A percentile compares a stretch with the other conserved stretches of the same genome.
Conservation (phyloP, 2,329 filamentous ascomycete species). For the Penicillium brevicompactum region DNA sequence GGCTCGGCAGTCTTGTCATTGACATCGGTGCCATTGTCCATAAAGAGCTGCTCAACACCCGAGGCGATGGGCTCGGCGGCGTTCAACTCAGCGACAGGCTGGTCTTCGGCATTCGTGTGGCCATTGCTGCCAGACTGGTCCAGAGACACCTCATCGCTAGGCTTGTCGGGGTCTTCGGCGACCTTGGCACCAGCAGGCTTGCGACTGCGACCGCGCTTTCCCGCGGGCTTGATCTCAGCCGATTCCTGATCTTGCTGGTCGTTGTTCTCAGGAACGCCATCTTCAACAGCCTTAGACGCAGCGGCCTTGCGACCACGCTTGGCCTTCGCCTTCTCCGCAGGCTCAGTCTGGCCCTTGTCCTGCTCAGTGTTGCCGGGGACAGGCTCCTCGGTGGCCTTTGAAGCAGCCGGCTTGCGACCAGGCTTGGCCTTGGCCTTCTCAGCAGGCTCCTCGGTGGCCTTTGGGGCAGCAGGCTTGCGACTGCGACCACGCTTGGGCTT, state of each 20-base stretch:
- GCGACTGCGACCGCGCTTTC: constrained; percentile 3
- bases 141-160: too few relatives aligned
- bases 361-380: neutral
- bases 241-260: constrained; percentile 1
- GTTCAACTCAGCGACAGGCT: too few relatives aligned
- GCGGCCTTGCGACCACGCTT: constrained; percentile 13
- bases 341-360: neutral
- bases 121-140: too few relatives aligned
- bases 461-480: neutral
- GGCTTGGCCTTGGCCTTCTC: neutral
- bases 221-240: neutral
- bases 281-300: neutral
- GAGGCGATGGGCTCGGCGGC: too few relatives aligned
- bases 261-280: neutral
- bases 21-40: too few relatives aligned
- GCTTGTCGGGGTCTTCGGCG: neutral
- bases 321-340: constrained; percentile 1
- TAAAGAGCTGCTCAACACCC: too few relatives aligned
- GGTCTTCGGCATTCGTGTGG: too few relatives aligned
- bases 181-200: neutral
- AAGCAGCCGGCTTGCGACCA: neutral
- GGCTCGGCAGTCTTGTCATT: too few relatives aligned
- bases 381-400: neutral
- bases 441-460: neutral
- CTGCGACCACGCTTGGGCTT: constrained; percentile 1